Conservation (phyloP, 805 yeast species). For the Wickerhamiella lipophila region DNA sequence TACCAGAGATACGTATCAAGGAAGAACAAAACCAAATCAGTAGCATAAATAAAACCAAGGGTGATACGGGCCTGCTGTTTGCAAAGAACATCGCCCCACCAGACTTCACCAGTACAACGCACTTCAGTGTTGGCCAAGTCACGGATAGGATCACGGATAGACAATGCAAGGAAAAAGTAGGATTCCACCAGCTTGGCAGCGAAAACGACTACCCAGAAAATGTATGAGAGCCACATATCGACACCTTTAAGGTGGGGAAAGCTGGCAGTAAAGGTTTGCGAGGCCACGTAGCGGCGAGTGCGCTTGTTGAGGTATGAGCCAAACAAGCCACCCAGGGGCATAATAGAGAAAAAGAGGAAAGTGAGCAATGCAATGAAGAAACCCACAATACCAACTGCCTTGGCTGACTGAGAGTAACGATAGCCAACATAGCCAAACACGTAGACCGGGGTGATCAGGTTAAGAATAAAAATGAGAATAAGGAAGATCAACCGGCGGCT, state of each 20-base stretch:
- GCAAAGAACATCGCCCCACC: slow-evolving; percentile 72
- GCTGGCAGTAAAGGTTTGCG: slow-evolving; percentile 91
- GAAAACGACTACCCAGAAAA: slow-evolving; percentile 82
- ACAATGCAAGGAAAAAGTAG: slow-evolving; percentile 77
- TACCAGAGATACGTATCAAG: slow-evolving; percentile 99
- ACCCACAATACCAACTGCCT: slow-evolving; percentile 68
- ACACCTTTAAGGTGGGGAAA: slow-evolving; percentile 69
- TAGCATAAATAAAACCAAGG: slow-evolving; percentile 81
- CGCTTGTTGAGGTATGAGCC: slow-evolving; percentile 81
- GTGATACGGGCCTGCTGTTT: slow-evolving; percentile 77
- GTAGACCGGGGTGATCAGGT: slow-evolving; percentile 77
- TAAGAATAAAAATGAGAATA: slow-evolving; percentile 48
- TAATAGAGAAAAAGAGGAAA: slow-evolving; percentile 69
- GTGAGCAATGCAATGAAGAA: slow-evolving; percentile 83
- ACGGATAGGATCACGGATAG: slow-evolving; percentile 91
- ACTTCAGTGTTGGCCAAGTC: slow-evolving; percentile 67
- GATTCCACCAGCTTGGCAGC: slow-evolving; percentile 84
- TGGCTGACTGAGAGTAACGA: slow-evolving; percentile 53
- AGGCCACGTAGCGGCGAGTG: slow-evolving; percentile 79
- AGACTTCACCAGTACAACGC: slow-evolving; percentile 93
- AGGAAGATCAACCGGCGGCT: slow-evolving; percentile 75
- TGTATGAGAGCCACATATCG: slow-evolving; percentile 93
- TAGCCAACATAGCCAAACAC: slow-evolving; percentile 66
- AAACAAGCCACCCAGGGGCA: slow-evolving; percentile 95
- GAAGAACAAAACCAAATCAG: slow-evolving; percentile 91